phyloP scores from a whole-genome alignment of 2,329 filamentous ascomycete genomes.

The Exophiala xenobiotica region DNA sequence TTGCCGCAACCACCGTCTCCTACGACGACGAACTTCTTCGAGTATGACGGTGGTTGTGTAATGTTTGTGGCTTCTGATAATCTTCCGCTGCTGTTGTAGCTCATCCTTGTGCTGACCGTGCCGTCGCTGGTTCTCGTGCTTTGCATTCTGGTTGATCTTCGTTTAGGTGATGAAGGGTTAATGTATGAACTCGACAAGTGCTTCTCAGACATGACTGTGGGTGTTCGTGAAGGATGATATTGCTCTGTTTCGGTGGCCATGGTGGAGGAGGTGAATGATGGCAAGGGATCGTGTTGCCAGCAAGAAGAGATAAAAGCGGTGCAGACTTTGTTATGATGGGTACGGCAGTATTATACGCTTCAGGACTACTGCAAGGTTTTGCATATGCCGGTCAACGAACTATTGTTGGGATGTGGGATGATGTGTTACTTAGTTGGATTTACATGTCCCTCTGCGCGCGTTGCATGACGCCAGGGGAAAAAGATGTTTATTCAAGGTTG shows the following conservation, averaged over 20 bases:
- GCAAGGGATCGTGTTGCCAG: constrained; percentile 1
- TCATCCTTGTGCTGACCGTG: constrained; percentile 82
- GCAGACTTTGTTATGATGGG: constrained; percentile 6
- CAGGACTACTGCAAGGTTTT: constrained; percentile 6
- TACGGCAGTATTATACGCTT: constrained; percentile 21
- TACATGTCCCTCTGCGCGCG: no score
- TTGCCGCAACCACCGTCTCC: constrained; percentile 98
- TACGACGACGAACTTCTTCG: constrained; percentile 98
- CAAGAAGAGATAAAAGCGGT: not conserved
- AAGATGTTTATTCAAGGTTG: no score
- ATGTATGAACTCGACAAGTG: constrained; percentile 24
- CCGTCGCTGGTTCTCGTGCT: constrained; percentile 75
- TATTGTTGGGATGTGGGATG: not conserved
- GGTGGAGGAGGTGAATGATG: constrained; percentile 7
- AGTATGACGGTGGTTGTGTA: constrained; percentile 88
- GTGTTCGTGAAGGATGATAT: constrained; percentile 20
- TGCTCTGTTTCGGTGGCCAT: constrained; percentile 20
- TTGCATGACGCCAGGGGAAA: no score
- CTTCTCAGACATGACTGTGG: constrained; percentile 31
- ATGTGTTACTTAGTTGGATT: no score
- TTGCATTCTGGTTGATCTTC: constrained; percentile 52
- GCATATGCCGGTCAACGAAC: constrained; percentile 10
- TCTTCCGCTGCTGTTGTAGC: constrained; percentile 63
- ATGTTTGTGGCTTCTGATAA: constrained; percentile 79
- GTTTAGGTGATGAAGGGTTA: constrained; percentile 37